phyloP scores from a whole-genome alignment of 1,284 basidiomycete genomes.

The Pascua sp. region DNA sequence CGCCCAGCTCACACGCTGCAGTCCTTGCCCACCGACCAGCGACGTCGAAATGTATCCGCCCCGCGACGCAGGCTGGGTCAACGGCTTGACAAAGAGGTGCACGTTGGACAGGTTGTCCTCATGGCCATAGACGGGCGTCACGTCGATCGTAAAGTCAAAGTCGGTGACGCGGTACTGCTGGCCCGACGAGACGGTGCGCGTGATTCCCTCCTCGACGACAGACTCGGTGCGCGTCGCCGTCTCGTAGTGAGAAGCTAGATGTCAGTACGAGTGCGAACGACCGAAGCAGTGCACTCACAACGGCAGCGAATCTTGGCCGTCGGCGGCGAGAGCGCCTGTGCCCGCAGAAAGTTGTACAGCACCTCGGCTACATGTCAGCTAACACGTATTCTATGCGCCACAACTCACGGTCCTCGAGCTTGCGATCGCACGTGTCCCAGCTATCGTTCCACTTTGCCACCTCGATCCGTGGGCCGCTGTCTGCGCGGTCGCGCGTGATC shows the following conservation, averaged over 20 bases:
- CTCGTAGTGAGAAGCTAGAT: conserved; percentile 22
- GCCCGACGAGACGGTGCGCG: conserved; percentile 20
- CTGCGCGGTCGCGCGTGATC: conserved; percentile 14
- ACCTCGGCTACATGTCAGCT: conserved; percentile 19
- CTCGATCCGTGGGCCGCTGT: conserved; percentile 14
- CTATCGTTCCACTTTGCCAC: conserved; percentile 3
- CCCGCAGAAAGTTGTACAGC: conserved; percentile 40
- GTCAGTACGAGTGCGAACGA: neutral
- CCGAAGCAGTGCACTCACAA: neutral
- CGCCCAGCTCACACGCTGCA: neutral
- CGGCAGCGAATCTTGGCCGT: conserved; percentile 24
- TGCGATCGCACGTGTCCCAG: conserved; percentile 23
- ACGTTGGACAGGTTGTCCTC: conserved; percentile 32
- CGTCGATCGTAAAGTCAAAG: conserved; percentile 43
- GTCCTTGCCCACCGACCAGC: neutral
- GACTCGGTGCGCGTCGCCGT: conserved; percentile 19
- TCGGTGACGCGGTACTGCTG: conserved; percentile 30
- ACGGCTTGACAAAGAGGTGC: conserved; percentile 19
- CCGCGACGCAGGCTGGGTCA: conserved; percentile 21
- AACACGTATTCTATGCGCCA: neutral
- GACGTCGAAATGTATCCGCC: neutral
- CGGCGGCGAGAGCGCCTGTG: conserved; percentile 25
- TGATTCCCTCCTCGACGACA: conserved; percentile 23
- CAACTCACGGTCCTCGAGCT: conserved; percentile 29
- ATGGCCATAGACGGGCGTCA: conserved; percentile 27